phyloP scores from a whole-genome alignment of 2,329 filamentous ascomycete genomes.

The Lachnellula willkommii region DNA sequence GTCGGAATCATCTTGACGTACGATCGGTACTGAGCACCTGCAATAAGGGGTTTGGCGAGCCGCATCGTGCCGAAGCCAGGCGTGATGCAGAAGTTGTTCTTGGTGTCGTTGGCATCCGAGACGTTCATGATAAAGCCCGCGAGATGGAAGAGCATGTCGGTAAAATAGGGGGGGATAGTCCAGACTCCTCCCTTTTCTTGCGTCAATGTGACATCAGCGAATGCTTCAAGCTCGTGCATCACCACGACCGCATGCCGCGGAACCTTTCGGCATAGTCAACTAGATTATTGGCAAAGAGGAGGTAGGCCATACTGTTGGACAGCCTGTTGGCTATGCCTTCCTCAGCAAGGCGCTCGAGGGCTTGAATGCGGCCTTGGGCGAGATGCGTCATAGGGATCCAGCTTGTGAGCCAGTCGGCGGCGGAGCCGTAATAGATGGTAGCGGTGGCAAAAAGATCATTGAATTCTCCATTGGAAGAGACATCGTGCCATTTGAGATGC shows the following conservation, averaged over 20 bases:
- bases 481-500: slow-evolving; percentile 14
- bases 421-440: not conserved
- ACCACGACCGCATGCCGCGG: slow-evolving; percentile 23
- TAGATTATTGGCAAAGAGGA: slow-evolving; percentile 20
- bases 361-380: slow-evolving; percentile 31
- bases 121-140: slow-evolving; percentile 23
- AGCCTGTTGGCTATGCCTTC: slow-evolving; percentile 52
- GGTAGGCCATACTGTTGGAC: slow-evolving; percentile 36
- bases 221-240: slow-evolving; percentile 18
- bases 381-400: slow-evolving; percentile 6
- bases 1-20: slow-evolving; percentile 27
- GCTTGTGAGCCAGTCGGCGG: not conserved
- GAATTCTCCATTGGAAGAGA: slow-evolving; percentile 32
- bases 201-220: slow-evolving; percentile 25
- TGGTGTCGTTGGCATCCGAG: slow-evolving; percentile 10
- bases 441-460: slow-evolving; percentile 11
- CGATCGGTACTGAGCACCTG: slow-evolving; percentile 9
- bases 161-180: slow-evolving; percentile 18
- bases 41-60: slow-evolving; percentile 8
- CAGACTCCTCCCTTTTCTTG: slow-evolving; percentile 16
- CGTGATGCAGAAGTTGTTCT: slow-evolving; percentile 16
- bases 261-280: slow-evolving; percentile 19
- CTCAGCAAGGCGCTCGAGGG: slow-evolving; percentile 42
- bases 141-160: slow-evolving; percentile 17
- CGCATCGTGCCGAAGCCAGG: slow-evolving; percentile 17